Conservation (phyloP, 2,329 filamentous ascomycete species). For the Rutstroemia sp. region DNA sequence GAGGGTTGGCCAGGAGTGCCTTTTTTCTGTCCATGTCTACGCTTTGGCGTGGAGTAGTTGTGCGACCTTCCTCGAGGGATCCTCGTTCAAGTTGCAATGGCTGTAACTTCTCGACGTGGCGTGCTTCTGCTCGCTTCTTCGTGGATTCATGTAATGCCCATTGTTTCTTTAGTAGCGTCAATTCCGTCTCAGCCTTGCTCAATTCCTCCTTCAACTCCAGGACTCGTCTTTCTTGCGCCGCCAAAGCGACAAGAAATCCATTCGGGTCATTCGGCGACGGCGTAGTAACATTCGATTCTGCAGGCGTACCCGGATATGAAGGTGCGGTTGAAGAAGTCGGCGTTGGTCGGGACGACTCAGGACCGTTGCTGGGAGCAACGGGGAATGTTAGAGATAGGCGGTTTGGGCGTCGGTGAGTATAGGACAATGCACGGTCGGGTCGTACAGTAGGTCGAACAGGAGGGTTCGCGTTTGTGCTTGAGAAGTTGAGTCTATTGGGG, state of each 20-base stretch:
- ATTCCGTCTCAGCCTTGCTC: conserved; percentile 69
- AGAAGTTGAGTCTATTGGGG: conserved; percentile 19
- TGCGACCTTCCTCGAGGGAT: conserved; percentile 18
- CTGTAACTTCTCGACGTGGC: conserved; percentile 51
- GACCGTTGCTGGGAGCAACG: conserved; percentile 21
- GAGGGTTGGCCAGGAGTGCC: conserved; percentile 49
- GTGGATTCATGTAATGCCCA: conserved; percentile 72
- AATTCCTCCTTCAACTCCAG: conserved; percentile 88
- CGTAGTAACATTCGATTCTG: conserved; percentile 14
- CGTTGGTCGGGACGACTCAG: conserved; percentile 23
- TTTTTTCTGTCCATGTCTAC: conserved; percentile 68
- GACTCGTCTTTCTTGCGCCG: conserved; percentile 83
- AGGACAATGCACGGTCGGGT: conserved; percentile 23
- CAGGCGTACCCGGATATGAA: conserved; percentile 23
- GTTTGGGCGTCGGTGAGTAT: conserved; percentile 24
- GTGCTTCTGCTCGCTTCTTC: conserved; percentile 64
- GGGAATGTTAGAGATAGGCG: conserved; percentile 30
- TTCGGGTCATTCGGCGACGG: conserved; percentile 25
- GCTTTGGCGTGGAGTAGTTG: conserved; percentile 27
- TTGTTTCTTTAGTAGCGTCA: conserved; percentile 71
- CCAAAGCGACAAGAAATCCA: conserved; percentile 76
- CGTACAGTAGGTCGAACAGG: conserved; percentile 14
- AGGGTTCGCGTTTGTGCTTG: conserved; percentile 18
- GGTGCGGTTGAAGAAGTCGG: conserved; percentile 19
- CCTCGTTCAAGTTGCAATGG: conserved; percentile 34